Evolutionary conservation across 129 eudicot genomes (phyloP), one percentile per base, ranked within the genome.

Genomic region (Chrysanthemum lavandulifolium): DNA sequence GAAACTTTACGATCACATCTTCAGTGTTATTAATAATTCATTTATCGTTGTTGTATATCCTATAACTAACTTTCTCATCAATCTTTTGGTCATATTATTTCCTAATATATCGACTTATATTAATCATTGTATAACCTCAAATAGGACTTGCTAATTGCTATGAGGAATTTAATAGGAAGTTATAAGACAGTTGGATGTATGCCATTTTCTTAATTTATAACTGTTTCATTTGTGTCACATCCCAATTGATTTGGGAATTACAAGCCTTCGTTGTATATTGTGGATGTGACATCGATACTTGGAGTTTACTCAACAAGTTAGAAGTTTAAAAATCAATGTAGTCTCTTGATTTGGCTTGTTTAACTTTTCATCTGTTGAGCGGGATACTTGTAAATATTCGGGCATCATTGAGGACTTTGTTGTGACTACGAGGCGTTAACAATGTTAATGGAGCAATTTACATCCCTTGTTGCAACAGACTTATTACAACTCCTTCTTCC

Each of bases 351-450:
- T 77, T 36, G 50, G 75, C 65, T 70, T 80, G 31, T 63, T 55
- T 61, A 33, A 10, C n/a, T 27, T 45, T 64, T 78, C 40, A 66
- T 68, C 7, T 66, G 61, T 51, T 33, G 76, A 83, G 77, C 87
- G 89, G 98, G 96, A 85, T 61, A 74, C 96, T 59, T 72, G 83
- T 59, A 82, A 80, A 74, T 80, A 81, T 75, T 80, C 85, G 4
- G 96, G 85, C 45, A 78, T 89, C 9, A 81, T 87, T 62, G 98
- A 87, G 82, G 96, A 85, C 72, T 92, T 55, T 87, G 95, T 77
- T 92, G 98, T 73, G 96, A 92, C 66, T 92, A 92, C 72, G 90
- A 87, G 76, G 92, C 13, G 83, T 87, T 63, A 85, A 92, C 68
- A 79, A 73, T 68, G 66, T 89, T 67, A 92, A 89, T 72, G 78